Evolutionary conservation across 2,329 filamentous ascomycete species (phyloP).

Genomic region (Cryoendolithus antarcticus): DNA sequence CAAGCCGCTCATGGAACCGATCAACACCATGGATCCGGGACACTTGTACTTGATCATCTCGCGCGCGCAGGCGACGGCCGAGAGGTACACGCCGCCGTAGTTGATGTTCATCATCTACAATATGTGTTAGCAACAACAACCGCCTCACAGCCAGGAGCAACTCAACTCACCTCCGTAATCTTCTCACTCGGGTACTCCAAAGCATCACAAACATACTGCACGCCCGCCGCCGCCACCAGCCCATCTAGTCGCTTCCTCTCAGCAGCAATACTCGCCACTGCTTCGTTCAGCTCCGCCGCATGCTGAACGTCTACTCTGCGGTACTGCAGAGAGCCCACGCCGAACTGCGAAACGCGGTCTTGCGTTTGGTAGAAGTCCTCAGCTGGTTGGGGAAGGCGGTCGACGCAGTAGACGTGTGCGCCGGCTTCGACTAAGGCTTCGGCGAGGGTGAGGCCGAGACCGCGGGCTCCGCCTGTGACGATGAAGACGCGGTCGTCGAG

Average conservation of each 20-base stretch:
- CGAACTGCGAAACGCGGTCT: conserved; percentile 25
- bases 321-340: conserved; percentile 31
- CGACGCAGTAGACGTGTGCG: conserved; percentile 38
- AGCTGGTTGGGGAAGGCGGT: conserved; percentile 31
- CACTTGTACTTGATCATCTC: conserved; percentile 39
- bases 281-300: conserved; percentile 14
- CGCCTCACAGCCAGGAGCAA: no score
- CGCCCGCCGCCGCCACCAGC: conserved; percentile 19
- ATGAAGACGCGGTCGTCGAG: conserved; percentile 11
- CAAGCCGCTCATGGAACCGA: conserved; percentile 40
- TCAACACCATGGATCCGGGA: conserved; percentile 35
- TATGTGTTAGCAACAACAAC: conserved; percentile 6
- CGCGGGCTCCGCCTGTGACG: conserved; percentile 19
- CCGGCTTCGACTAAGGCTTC: conserved; percentile 29
- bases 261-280: conserved; percentile 17
- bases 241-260: conserved; percentile 19
- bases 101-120: conserved; percentile 36
- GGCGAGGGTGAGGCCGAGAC: conserved; percentile 19
- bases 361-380: conserved; percentile 30
- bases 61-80: conserved; percentile 34
- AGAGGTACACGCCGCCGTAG: conserved; percentile 37
- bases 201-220: conserved; percentile 18
- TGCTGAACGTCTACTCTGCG: conserved; percentile 36
- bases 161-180: conserved; percentile 9
- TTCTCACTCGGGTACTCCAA: conserved; percentile 25